A percentile compares a stretch with the other conserved stretches of the same genome.
These are phyloP conservation scores for Pascua guehoae DNA, from an alignment of 1,284 basidiomycete genomes.

Conservation along the genomic window DNA sequence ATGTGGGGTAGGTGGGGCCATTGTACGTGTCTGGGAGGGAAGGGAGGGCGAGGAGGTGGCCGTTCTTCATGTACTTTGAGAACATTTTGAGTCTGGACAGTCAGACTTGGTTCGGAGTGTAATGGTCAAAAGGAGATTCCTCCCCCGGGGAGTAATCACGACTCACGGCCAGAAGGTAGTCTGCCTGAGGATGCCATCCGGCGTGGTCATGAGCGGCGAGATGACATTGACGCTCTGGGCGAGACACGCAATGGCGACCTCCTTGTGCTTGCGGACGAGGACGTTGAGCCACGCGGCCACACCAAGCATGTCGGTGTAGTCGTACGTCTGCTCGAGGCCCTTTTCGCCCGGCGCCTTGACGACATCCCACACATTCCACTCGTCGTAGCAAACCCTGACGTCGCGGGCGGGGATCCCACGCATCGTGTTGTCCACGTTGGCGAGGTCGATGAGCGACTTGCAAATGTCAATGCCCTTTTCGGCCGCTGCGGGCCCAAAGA, in stretches of 20 bases:
- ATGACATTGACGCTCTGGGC: slow-evolving; percentile 56
- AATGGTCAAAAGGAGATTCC: not conserved
- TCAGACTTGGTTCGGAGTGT: not conserved
- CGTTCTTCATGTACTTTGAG: slow-evolving; percentile 36
- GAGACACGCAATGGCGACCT: slow-evolving; percentile 62
- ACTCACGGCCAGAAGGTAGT: slow-evolving; percentile 39
- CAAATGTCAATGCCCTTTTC: slow-evolving; percentile 49
- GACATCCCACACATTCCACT: slow-evolving; percentile 43
- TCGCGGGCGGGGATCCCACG: slow-evolving; percentile 22
- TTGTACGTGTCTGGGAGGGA: slow-evolving; percentile 32
- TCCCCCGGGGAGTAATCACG: not conserved
- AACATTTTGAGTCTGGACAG: slow-evolving; percentile 28
- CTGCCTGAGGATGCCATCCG: slow-evolving; percentile 33
- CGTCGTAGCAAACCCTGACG: slow-evolving; percentile 55
- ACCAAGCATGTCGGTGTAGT: slow-evolving; percentile 61
- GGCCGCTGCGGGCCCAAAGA: slow-evolving; percentile 51
- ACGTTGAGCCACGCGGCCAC: slow-evolving; percentile 62
- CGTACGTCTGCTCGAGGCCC: slow-evolving; percentile 60
- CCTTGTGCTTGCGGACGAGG: slow-evolving; percentile 60
- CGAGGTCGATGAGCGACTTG: slow-evolving; percentile 49
- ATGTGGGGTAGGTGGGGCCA: slow-evolving; percentile 36
- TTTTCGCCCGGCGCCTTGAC: slow-evolving; percentile 39
- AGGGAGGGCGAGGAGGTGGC: slow-evolving; percentile 30
- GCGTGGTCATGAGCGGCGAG: slow-evolving; percentile 38
- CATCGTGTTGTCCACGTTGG: slow-evolving; percentile 33